Evolutionary conservation across 1,284 basidiomycete genomes (phyloP), one percentile per base, ranked within the genome.

Genomic region (Exobasidium rhododendri): DNA sequence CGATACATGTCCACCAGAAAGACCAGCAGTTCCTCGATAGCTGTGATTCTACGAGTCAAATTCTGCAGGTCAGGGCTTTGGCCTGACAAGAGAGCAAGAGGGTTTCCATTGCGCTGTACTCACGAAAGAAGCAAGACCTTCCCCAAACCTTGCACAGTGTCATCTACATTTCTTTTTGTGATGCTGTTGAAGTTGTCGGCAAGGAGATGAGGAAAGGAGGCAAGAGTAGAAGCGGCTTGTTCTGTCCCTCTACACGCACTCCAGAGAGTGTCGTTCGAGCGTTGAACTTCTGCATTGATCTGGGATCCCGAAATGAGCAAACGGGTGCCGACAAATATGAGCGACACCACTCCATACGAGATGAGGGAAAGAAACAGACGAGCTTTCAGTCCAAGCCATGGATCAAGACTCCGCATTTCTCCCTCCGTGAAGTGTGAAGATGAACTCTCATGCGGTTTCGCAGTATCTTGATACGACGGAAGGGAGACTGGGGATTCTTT

Each of bases 1-100:
- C 92, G 87, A 79, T 97, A 98, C 58, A 89, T 86, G 81, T 93
- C 89, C 71, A 97, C 86, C 63, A 96, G 85, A 81, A 97, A 97
- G 70, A 58, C 44, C 1, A 77, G 57, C 2, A 70, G 40, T 28
- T 67, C 63, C 52, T 75, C 69, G 24, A 69, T 64, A 1, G 67
- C 67, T 0, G 49, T 55, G 28, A 71, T 62, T 31, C 35, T 40
- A 17, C 17, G 17, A 40, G n/a, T n/a, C n/a, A n/a, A n/a, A n/a
- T n/a, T n/a, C n/a, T 58, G 51, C 31, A 28, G 45, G 20, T 26
- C 47, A 31, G 51, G 22, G 29, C 32, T 24, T 22, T 1, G 32
- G 17, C 91, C 89, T 80, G 94, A 66, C 59, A 6, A 67, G 43
- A 14, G 26, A 11, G 44, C 14, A 55, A 17, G 22, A 17, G 24